Evolutionary conservation across 768 basidiomycete species (phyloP), one percentile per base, ranked within the genome.

Genomic region (Cystofilobasidium bisporidii): DNA sequence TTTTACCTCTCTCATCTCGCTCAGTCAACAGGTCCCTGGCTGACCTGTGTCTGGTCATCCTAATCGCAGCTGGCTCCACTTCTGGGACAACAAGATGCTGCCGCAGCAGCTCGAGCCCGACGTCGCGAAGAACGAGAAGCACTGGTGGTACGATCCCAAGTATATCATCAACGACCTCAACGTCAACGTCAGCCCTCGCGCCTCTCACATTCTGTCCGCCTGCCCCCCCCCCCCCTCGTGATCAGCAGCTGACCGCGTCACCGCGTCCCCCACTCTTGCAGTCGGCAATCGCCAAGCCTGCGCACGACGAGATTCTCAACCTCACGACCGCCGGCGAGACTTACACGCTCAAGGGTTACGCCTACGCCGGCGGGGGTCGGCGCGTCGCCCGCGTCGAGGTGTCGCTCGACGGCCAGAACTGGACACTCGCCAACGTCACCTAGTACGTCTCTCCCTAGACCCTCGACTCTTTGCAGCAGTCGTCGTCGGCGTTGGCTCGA

Each of bases 361-460:
- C 84, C 3, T 86, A 86, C 72, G 78, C 80, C 30, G 85, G 85
- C 15, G 84, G 85, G 9, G 84, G 84, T 4, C 78, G 82, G 11
- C 78, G 84, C 22, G 77, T 86, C 24, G 81, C 80, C 4, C 79
- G 84, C 20, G 82, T 85, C 32, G 85, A 86, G 69, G 63, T 85
- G 47, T 82, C 83, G 10, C 71, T 83, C 11, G 83, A 86, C 69
- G 84, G 84, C 1, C 65, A 65, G 22, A 78, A 78, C 1, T 86
- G 84, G 85, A 68, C 57, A 11, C 75, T 84, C 20, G 79, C 80
- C 9, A 71, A 72, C n/a, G 74, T 82, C 15, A 72, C 75, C 24
- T 81, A 84, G 70, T 69, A 14, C 22, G 67, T 57, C 3, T 26
- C n/a, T 14, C 47, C 24, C 10, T 12, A 36, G 12, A 5, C 38